A percentile compares a stretch with the other conserved stretches of the same genome.
Conservation (phyloP, 2,329 filamentous ascomycete genomes). For the Diplodia sapinea region DNA sequence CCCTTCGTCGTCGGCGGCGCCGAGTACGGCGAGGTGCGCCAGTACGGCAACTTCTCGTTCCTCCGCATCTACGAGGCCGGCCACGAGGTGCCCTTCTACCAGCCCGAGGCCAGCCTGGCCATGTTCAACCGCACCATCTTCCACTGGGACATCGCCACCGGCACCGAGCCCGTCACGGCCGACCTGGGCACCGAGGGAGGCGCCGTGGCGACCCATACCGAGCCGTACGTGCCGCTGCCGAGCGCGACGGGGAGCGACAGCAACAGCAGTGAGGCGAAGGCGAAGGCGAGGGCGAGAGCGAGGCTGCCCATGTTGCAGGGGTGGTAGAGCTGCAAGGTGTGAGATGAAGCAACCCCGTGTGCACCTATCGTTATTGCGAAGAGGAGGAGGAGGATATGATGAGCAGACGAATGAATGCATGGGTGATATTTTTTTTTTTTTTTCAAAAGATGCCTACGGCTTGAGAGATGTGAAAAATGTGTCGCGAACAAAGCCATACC, state of each 20-base stretch:
- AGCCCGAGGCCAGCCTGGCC: slow-evolving; percentile 46
- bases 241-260: slow-evolving; percentile 17
- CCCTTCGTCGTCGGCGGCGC: slow-evolving; percentile 47
- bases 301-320: slow-evolving; percentile 26
- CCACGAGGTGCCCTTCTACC: slow-evolving; percentile 51
- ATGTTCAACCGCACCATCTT: slow-evolving; percentile 48
- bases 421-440: too few species aligned
- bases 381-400: background rate
- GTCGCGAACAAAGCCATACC: too few species aligned
- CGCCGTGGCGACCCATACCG: slow-evolving; percentile 49
- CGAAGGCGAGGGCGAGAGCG: background rate
- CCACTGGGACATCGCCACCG: slow-evolving; percentile 46
- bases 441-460: too few species aligned
- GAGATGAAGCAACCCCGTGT: too few species aligned
- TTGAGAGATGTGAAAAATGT: too few species aligned
- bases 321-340: background rate
- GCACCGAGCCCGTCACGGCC: slow-evolving; percentile 43
- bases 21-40: slow-evolving; percentile 50
- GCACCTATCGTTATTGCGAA: background rate
- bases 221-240: slow-evolving; percentile 46
- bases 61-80: slow-evolving; percentile 48
- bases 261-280: background rate
- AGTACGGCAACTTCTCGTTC: slow-evolving; percentile 51
- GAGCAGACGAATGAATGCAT: background rate
- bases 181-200: slow-evolving; percentile 43